Conservation (phyloP, 176 grass and related monocot genomes). For the Eragrostis nindensis region DNA sequence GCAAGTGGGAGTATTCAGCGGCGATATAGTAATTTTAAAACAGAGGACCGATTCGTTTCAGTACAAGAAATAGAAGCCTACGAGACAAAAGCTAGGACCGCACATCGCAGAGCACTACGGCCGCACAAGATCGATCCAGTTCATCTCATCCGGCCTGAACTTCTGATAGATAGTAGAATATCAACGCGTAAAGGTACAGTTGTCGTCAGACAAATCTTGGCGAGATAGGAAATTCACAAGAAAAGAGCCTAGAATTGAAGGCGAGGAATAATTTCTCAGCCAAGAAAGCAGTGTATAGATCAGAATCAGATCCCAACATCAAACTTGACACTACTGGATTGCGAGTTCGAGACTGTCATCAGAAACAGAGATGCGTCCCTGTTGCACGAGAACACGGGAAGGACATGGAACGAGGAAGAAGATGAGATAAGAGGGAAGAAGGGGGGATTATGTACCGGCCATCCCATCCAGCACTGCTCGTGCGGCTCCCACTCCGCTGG, state of each 20-base stretch:
- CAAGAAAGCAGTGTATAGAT: not conserved
- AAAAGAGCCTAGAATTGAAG: not conserved
- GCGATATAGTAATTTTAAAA: not conserved
- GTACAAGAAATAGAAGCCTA: not conserved
- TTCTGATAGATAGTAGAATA: not conserved
- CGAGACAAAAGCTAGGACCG: not conserved
- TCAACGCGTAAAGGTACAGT: not conserved
- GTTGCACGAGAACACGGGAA: not conserved
- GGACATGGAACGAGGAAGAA: not conserved
- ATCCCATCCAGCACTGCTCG: constrained; percentile 94
- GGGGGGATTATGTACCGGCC: constrained; percentile 61
- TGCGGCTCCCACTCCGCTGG: constrained; percentile 96
- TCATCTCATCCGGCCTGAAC: not conserved
- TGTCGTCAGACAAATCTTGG: not conserved
- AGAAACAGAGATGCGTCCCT: not conserved
- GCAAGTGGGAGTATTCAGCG: not conserved
- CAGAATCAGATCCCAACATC: not conserved
- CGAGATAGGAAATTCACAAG: not conserved
- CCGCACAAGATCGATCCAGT: not conserved
- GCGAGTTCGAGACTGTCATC: not conserved
- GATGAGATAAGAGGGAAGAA: not conserved
- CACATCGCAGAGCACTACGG: not conserved
- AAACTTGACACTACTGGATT: no score
- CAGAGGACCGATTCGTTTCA: not conserved
- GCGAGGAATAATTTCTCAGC: not conserved